phyloP scores from a whole-genome alignment of 2,329 filamentous ascomycete species.

The Colletotrichum aenigma region DNA sequence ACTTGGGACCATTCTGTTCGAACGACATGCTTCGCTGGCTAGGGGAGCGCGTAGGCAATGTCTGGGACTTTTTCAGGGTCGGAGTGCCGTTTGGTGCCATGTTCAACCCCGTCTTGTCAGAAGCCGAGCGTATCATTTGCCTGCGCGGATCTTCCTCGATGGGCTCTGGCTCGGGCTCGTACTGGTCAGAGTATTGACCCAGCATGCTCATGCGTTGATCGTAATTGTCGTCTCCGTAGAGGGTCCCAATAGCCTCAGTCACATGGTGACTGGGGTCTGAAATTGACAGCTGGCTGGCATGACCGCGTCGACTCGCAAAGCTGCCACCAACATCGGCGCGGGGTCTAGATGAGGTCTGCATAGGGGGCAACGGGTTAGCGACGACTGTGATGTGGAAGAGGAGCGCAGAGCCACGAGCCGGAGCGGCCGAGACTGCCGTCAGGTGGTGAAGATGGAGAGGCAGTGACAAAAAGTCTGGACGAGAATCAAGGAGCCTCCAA shows the following conservation, averaged over 20 bases:
- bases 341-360: slow-evolving; percentile 62
- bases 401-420: not conserved
- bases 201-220: slow-evolving; percentile 74
- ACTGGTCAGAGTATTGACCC: slow-evolving; percentile 52
- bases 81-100: slow-evolving; percentile 31
- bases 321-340: slow-evolving; percentile 59
- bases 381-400: not conserved
- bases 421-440: not conserved
- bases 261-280: slow-evolving; percentile 94
- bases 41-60: slow-evolving; percentile 39
- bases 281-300: slow-evolving; percentile 66
- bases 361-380: slow-evolving; percentile 23
- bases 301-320: slow-evolving; percentile 63
- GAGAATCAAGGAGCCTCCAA: not conserved
- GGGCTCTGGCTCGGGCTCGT: slow-evolving; percentile 29
- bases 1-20: slow-evolving; percentile 44
- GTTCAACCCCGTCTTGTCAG: slow-evolving; percentile 43
- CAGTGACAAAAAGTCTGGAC: not conserved
- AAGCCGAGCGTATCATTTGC: slow-evolving; percentile 48
- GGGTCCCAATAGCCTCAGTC: slow-evolving; percentile 88
- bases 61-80: slow-evolving; percentile 48
- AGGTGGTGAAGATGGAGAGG: not conserved
- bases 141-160: slow-evolving; percentile 41
- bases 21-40: slow-evolving; percentile 45
- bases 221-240: slow-evolving; percentile 80